Conservation (phyloP, 768 basidiomycete genomes). For the Cystofilobasidium ferigula region DNA sequence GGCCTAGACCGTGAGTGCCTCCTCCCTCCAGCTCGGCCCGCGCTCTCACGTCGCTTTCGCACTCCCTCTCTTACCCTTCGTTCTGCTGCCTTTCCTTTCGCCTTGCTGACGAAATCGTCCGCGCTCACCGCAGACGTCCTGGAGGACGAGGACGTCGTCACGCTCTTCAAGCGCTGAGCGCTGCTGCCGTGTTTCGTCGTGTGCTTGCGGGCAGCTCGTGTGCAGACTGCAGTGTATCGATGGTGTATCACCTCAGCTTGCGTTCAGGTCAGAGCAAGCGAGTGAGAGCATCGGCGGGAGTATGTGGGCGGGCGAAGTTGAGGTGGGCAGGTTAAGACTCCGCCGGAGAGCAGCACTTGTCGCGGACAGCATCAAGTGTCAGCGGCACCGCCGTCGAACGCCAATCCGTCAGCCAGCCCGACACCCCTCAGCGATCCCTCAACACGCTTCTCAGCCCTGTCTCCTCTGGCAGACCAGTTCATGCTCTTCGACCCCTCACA, state of each 20-base stretch:
- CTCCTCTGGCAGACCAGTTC: conserved; percentile 8
- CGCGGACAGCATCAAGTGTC: too few relatives aligned
- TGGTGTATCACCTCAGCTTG: too few relatives aligned
- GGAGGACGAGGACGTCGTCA: conserved; percentile 25
- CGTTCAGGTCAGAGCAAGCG: too few relatives aligned
- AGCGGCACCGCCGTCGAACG: too few relatives aligned
- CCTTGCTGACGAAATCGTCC: too few relatives aligned
- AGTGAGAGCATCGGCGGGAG: too few relatives aligned
- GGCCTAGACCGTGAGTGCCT: conserved; percentile 56
- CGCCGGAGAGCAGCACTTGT: too few relatives aligned
- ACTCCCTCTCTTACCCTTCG: background rate
- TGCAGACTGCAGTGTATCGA: too few relatives aligned
- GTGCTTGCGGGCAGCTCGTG: background rate
- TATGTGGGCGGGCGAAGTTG: too few relatives aligned
- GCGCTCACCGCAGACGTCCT: conserved; percentile 23
- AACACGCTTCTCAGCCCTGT: background rate
- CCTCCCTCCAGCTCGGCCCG: too few relatives aligned
- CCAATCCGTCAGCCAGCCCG: background rate
- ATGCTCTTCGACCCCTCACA: conserved; percentile 18
- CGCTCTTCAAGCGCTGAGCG: background rate
- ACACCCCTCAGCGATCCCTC: background rate
- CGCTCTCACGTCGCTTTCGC: too few relatives aligned
- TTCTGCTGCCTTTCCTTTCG: background rate
- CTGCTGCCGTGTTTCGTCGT: background rate
- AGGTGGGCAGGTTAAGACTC: too few relatives aligned